Percentiles rank a stretch among this genome's conserved stretches.
phyloP scores from a whole-genome alignment of 176 grass and related monocot species.

The Neostapfia colusana region DNA sequence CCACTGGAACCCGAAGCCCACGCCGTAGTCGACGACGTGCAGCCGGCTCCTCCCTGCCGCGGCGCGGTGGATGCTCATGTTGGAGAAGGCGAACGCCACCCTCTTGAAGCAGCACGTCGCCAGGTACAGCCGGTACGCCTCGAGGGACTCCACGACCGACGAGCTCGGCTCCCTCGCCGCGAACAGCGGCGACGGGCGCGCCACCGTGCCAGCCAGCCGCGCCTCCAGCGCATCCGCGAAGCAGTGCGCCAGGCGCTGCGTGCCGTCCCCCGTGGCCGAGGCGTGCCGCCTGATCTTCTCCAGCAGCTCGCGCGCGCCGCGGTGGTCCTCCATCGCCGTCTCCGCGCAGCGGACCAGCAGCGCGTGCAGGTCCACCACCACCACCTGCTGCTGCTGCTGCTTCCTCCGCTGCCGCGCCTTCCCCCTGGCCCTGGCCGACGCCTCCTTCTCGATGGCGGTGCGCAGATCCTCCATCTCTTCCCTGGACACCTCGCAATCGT shows the following conservation, averaged over 20 bases:
- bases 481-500: not conserved
- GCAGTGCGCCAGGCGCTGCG: slow-evolving; percentile 63
- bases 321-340: slow-evolving; percentile 36
- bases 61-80: not conserved
- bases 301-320: slow-evolving; percentile 46
- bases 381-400: slow-evolving; percentile 23
- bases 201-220: slow-evolving; percentile 52
- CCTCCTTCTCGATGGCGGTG: not conserved
- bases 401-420: not conserved
- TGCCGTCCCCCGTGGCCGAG: slow-evolving; percentile 32
- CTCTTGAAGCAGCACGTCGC: not conserved
- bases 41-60: not conserved
- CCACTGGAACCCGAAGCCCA: not conserved
- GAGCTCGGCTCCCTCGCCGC: too few species aligned
- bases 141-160: not conserved
- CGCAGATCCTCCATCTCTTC: not conserved
- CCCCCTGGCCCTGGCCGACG: not conserved
- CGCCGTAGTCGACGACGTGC: not conserved
- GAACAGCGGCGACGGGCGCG: not conserved
- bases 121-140: not conserved
- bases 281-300: slow-evolving; percentile 44
- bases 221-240: slow-evolving; percentile 63
- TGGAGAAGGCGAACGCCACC: not conserved
- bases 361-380: slow-evolving; percentile 46
- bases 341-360: slow-evolving; percentile 64